Percentiles rank a stretch among this genome's conserved stretches.
These are phyloP conservation scores for Pythium insidiosum DNA, from an alignment of 352 stramenopile species.

Conservation along the genomic window DNA sequence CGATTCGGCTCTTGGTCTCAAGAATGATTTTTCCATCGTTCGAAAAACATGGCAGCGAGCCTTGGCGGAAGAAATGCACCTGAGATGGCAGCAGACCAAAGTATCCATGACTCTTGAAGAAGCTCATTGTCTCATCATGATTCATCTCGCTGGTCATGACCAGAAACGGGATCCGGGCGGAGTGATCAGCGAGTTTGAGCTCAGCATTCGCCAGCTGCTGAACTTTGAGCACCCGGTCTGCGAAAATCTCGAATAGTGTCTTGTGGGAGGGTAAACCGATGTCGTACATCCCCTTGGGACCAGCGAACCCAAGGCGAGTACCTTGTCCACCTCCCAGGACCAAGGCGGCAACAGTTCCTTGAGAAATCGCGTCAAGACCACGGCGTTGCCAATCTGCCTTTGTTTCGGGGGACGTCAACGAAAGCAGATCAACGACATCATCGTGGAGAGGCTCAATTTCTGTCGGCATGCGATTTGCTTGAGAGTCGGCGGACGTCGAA, in stretches of 20 bases:
- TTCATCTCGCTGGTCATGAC: constrained; percentile 93
- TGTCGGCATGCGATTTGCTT: constrained; percentile 5
- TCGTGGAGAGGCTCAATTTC: constrained; percentile 32
- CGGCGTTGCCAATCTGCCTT: constrained; percentile 25
- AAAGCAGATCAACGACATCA: constrained; percentile 31
- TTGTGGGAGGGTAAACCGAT: constrained; percentile 87
- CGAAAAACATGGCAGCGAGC: constrained; percentile 92
- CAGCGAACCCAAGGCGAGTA: constrained; percentile 91
- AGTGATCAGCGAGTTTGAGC: constrained; percentile 6
- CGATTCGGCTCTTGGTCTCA: constrained; percentile 63
- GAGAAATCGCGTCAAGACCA: constrained; percentile 65
- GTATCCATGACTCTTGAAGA: constrained; percentile 76
- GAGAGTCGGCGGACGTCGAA: constrained; percentile 23
- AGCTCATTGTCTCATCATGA: constrained; percentile 68
- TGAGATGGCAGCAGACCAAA: constrained; percentile 79
- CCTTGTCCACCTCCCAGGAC: constrained; percentile 92
- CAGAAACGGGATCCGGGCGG: constrained; percentile 56
- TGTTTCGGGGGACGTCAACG: constrained; percentile 14
- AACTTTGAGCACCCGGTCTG: constrained; percentile 81
- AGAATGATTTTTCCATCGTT: constrained; percentile 94
- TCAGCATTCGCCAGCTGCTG: constrained; percentile 24
- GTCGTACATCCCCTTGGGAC: constrained; percentile 93
- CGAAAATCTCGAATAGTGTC: constrained; percentile 91
- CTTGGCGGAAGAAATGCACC: constrained; percentile 90
- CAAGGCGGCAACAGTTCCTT: constrained; percentile 83